phyloP scores from a whole-genome alignment of 208 protist species.

The Porcisia hertigi region DNA sequence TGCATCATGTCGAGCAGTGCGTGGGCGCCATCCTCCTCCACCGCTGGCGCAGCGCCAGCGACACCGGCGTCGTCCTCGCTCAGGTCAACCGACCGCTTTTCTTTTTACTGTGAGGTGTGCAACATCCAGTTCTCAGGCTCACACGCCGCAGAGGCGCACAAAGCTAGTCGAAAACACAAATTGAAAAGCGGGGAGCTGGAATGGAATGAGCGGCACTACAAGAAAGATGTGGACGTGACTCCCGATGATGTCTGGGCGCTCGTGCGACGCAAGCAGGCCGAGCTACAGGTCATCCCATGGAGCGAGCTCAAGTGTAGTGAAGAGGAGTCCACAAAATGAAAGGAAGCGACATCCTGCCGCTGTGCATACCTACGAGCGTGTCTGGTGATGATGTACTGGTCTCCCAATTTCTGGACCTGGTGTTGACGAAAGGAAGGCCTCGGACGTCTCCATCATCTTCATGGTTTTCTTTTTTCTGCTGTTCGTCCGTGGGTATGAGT shows the following conservation, averaged over 20 bases:
- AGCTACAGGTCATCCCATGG: constrained; percentile 57
- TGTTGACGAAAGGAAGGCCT: background rate
- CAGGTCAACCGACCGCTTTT: background rate
- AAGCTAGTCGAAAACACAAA: constrained; percentile 64
- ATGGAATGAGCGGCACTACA: constrained; percentile 56
- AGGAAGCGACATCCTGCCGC: background rate
- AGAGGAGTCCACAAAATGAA: background rate
- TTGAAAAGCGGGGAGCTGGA: constrained; percentile 69
- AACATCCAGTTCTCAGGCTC: constrained; percentile 65
- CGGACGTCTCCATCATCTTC: background rate
- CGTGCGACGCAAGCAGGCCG: constrained; percentile 58
- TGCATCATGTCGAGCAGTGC: background rate
- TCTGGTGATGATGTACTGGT: background rate
- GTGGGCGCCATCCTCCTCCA: background rate
- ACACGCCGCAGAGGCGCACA: constrained; percentile 59
- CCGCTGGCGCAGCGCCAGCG: background rate
- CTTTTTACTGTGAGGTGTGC: constrained; percentile 73
- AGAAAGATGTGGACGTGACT: constrained; percentile 69
- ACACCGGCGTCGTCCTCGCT: background rate
- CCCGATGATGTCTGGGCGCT: constrained; percentile 70
- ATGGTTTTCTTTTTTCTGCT: background rate
- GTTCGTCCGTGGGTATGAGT: background rate
- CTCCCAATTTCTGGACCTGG: too few species aligned
- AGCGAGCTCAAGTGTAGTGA: constrained; percentile 37
- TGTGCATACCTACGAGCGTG: background rate